phyloP scores from a whole-genome alignment of 2,329 filamentous ascomycete species.

The Cladosporium sp. region DNA sequence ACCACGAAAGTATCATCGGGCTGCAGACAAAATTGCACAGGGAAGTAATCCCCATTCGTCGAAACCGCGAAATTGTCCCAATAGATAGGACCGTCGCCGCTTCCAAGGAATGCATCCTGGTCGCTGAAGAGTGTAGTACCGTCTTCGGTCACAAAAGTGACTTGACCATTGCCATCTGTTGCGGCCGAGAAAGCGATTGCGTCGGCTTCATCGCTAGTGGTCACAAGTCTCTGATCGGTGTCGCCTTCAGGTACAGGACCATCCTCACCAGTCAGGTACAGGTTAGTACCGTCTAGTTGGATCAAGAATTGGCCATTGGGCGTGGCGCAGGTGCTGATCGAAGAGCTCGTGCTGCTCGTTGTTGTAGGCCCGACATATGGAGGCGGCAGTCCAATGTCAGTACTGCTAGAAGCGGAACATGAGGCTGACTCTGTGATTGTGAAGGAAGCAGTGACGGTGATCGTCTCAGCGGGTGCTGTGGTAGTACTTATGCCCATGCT shows the following conservation, averaged over 20 bases:
- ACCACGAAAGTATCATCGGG: background rate
- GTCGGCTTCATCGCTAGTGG: background rate
- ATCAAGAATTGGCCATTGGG: background rate
- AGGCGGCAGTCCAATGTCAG: background rate
- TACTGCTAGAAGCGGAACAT: background rate
- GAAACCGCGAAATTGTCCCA: background rate
- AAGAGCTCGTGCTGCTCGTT: background rate
- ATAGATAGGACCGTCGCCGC: slow-evolving; percentile 1
- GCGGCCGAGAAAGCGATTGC: background rate
- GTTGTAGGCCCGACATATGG: background rate
- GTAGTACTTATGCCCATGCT: background rate
- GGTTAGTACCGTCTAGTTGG: background rate
- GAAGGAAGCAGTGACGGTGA: background rate
- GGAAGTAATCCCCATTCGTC: background rate
- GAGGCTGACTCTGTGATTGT: background rate
- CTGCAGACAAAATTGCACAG: background rate
- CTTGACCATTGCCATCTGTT: background rate
- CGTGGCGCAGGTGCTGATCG: background rate
- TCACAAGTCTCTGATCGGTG: background rate
- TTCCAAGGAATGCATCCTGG: background rate
- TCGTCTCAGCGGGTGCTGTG: background rate
- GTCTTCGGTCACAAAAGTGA: background rate
- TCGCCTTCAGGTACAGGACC: background rate
- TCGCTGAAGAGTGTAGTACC: background rate
- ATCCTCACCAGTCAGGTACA: background rate